These are phyloP conservation scores for Brassica hybrid DNA, from an alignment of 441 rosid species.

Conservation along the genomic window DNA sequence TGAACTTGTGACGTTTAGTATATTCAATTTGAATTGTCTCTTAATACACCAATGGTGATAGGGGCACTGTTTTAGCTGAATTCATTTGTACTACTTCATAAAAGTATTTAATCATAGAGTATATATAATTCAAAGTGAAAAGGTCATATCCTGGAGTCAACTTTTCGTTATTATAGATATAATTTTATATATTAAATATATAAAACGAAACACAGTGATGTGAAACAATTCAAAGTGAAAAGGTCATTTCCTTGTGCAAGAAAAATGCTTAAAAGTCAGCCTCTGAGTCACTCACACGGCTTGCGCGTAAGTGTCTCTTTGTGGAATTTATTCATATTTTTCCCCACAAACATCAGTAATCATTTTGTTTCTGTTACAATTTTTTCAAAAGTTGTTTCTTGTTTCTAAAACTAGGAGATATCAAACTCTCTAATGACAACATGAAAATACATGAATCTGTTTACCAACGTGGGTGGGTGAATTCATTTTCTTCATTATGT, in stretches of 20 bases:
- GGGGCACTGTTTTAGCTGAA: not conserved
- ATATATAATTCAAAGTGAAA: too few species aligned
- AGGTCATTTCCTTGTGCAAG: not conserved
- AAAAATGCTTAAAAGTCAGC: not conserved
- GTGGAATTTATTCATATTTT: not conserved
- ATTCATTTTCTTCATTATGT: not conserved
- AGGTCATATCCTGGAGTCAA: not conserved
- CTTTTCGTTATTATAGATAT: not conserved
- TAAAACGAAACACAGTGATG: not conserved
- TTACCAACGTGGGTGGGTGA: not conserved
- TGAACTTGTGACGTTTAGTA: not conserved
- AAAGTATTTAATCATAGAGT: not conserved
- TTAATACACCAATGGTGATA: not conserved
- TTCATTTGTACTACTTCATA: not conserved
- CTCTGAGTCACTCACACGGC: slow-evolving; percentile 1
- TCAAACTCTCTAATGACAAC: not conserved
- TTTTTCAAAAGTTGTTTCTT: not conserved
- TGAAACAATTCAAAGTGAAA: not conserved
- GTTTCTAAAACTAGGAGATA: not conserved
- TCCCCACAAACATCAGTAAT: not conserved
- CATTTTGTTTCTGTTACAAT: not conserved
- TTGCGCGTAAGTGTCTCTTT: not conserved
- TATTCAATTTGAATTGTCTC: not conserved
- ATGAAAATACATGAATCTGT: not conserved
- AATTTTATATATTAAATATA: not conserved